These are phyloP conservation scores for Paralagenidium karlingii DNA, from an alignment of 352 stramenopile genomes.

Conservation along the genomic window DNA sequence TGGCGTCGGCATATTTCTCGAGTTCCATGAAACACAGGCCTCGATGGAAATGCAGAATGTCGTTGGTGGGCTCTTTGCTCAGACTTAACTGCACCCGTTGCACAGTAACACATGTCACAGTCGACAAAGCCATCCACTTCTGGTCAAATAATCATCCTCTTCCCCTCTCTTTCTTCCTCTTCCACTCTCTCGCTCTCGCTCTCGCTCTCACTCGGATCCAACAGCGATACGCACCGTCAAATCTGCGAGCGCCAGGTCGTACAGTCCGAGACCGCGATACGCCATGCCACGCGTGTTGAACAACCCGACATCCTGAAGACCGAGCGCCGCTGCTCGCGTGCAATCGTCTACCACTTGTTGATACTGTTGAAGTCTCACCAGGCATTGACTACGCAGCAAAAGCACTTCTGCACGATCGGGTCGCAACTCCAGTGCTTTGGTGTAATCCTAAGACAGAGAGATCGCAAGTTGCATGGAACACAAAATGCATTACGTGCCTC, in stretches of 20 bases:
- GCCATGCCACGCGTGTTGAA: slow-evolving; percentile 49
- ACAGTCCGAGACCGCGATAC: slow-evolving; percentile 33
- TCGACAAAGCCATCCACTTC: not conserved
- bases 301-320: slow-evolving; percentile 18
- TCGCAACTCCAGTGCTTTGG: too few relatives aligned
- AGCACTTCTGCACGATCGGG: too few relatives aligned
- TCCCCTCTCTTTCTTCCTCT: slow-evolving; percentile 1
- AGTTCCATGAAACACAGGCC: slow-evolving; percentile 49
- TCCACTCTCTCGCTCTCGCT: slow-evolving; percentile 1
- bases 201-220: too few relatives aligned
- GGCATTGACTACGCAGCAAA: slow-evolving; percentile 37
- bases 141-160: too few relatives aligned
- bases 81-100: slow-evolving; percentile 20
- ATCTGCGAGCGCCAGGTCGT: slow-evolving; percentile 34
- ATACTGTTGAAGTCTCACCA: slow-evolving; percentile 27
- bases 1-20: slow-evolving; percentile 22
- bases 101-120: not conserved
- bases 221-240: slow-evolving; percentile 27
- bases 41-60: slow-evolving; percentile 57
- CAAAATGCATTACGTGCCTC: too few relatives aligned
- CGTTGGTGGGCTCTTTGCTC: slow-evolving; percentile 19
- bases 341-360: slow-evolving; percentile 29
- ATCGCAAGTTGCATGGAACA: too few relatives aligned
- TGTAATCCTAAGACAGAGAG: too few relatives aligned
- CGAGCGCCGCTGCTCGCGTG: slow-evolving; percentile 7